These are phyloP conservation scores for Graphilbum fragrans DNA, from an alignment of 2,329 filamentous ascomycete genomes.

Conservation along the genomic window DNA sequence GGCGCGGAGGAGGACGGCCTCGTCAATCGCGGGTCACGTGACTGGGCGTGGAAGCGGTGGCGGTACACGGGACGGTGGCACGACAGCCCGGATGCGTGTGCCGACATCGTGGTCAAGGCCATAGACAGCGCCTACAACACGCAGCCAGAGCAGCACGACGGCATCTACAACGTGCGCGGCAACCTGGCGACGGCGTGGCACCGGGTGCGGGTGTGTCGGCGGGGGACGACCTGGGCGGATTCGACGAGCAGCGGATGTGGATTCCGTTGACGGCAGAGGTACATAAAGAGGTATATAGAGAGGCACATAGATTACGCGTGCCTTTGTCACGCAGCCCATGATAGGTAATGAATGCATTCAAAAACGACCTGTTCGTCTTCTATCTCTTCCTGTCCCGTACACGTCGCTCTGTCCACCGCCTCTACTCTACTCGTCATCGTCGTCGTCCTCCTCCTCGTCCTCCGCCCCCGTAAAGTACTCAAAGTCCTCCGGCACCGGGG, in stretches of 20 bases:
- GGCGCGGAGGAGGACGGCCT: not conserved
- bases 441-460: constrained; percentile 21
- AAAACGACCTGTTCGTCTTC: no score
- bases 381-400: no score
- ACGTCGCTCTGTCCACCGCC: not conserved
- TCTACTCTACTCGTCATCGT: not conserved
- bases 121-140: constrained; percentile 55
- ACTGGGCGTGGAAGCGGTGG: constrained; percentile 57
- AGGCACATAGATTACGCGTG: no score
- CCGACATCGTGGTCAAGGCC: constrained; percentile 50
- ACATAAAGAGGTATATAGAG: no score
- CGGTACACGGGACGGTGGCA: constrained; percentile 36
- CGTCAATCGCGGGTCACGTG: constrained; percentile 17
- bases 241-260: no score
- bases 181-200: constrained; percentile 60
- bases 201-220: constrained; percentile 31
- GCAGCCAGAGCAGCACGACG: constrained; percentile 47
- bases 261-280: no score
- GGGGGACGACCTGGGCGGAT: not conserved
- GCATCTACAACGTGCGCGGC: constrained; percentile 51
- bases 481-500: constrained; percentile 57
- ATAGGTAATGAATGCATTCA: no score
- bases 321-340: no score
- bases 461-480: constrained; percentile 65
- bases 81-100: constrained; percentile 19